These are phyloP conservation scores for Teunomyces kruisii DNA, from an alignment of 805 yeast species.

Conservation along the genomic window DNA sequence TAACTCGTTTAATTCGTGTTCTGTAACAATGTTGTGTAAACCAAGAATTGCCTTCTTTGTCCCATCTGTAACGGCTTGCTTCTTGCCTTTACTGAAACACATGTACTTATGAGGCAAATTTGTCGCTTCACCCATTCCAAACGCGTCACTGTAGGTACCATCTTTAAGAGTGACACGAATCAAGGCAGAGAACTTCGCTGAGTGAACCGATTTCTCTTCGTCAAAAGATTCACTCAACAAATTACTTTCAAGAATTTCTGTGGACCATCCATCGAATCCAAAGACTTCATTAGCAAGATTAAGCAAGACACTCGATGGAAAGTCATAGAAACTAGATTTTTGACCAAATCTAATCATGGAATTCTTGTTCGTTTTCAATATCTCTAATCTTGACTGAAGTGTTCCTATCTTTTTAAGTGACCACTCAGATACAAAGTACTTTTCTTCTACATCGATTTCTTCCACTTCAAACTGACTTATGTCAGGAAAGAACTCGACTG, in stretches of 20 bases:
- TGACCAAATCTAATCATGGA: conserved; percentile 7
- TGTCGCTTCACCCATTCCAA: conserved; percentile 40
- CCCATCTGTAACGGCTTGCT: conserved; percentile 49
- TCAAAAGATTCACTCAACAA: conserved; percentile 19
- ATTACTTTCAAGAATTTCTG: conserved; percentile 33
- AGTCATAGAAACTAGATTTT: not conserved
- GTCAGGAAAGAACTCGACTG: conserved; percentile 24
- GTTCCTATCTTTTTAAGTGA: conserved; percentile 47
- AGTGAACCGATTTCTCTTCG: conserved; percentile 17
- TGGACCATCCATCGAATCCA: conserved; percentile 60
- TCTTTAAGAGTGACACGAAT: conserved; percentile 42
- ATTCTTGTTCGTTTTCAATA: conserved; percentile 19
- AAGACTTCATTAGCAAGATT: conserved; percentile 50
- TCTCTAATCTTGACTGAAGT: conserved; percentile 48
- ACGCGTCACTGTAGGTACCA: conserved; percentile 37
- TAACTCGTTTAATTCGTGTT: conserved; percentile 21
- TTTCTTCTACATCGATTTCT: conserved; percentile 6
- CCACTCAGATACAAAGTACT: conserved; percentile 43
- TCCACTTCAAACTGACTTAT: conserved; percentile 19
- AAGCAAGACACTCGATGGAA: conserved; percentile 26
- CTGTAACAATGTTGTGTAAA: conserved; percentile 24
- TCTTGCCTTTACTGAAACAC: conserved; percentile 41
- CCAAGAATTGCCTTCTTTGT: conserved; percentile 42
- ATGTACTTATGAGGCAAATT: conserved; percentile 32
- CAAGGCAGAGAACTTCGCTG: conserved; percentile 25